phyloP scores from a whole-genome alignment of 2,329 filamentous ascomycete genomes.

The Gnomoniopsis sp. region DNA sequence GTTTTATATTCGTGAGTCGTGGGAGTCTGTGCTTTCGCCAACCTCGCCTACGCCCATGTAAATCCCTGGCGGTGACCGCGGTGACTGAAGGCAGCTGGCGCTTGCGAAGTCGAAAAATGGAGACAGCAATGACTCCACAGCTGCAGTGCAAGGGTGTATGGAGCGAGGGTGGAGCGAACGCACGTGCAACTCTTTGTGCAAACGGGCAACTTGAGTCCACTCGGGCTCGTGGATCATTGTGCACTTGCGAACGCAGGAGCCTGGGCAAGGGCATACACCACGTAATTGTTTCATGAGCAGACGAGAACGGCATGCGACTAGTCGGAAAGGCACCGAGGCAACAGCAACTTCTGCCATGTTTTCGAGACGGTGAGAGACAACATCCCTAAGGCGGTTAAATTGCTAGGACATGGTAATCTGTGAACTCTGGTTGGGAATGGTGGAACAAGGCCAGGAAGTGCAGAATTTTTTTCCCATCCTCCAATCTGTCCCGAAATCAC shows the following conservation, averaged over 20 bases:
- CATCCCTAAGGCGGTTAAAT: conserved; percentile 6
- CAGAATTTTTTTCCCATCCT: conserved; percentile 17
- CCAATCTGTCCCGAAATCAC: conserved; percentile 4
- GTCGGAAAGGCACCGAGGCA: background rate
- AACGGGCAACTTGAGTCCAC: conserved; percentile 2
- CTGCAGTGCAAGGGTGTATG: conserved; percentile 6
- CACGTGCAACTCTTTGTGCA: conserved; percentile 13
- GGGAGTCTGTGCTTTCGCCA: conserved; percentile 4
- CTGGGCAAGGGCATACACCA: conserved; percentile 2
- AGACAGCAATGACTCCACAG: conserved; percentile 5
- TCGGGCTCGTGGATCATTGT: background rate
- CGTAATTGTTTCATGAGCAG: conserved; percentile 5
- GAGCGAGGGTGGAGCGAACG: conserved; percentile 13
- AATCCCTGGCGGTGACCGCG: conserved; percentile 11
- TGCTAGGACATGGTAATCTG: conserved; percentile 7
- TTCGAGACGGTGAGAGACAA: conserved; percentile 13
- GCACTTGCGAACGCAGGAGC: conserved; percentile 1
- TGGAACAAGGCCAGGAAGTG: conserved; percentile 12
- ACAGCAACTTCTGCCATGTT: background rate
- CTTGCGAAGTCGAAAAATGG: conserved; percentile 17
- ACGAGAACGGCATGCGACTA: background rate
- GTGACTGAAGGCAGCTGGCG: conserved; percentile 15
- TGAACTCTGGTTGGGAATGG: conserved; percentile 1
- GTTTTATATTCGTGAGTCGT: conserved; percentile 3
- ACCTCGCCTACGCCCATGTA: conserved; percentile 8